These are phyloP conservation scores for Botryotinia globosa DNA, from an alignment of 2,329 filamentous ascomycete species.

Conservation along the genomic window DNA sequence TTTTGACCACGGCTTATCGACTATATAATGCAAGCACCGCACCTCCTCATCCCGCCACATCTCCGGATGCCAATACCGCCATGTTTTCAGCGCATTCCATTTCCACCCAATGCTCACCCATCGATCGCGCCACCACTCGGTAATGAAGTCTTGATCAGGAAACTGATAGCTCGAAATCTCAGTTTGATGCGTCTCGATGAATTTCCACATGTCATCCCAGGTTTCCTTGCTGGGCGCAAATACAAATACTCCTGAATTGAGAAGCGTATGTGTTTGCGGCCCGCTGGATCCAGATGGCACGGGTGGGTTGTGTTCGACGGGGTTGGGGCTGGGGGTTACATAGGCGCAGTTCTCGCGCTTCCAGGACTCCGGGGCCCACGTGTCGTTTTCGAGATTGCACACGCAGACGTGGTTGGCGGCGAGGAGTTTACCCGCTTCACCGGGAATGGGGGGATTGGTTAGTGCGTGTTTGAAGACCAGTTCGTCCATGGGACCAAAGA, in stretches of 20 bases:
- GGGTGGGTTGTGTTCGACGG: too few species aligned
- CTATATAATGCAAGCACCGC: neutral
- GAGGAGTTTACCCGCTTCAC: slow-evolving; percentile 40
- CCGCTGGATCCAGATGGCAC: neutral
- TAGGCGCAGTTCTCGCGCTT: slow-evolving; percentile 54
- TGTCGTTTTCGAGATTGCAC: slow-evolving; percentile 71
- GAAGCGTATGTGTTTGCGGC: slow-evolving; percentile 41
- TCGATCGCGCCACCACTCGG: slow-evolving; percentile 50
- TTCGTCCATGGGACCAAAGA: slow-evolving; percentile 81
- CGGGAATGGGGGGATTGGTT: slow-evolving; percentile 32
- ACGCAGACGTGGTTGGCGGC: slow-evolving; percentile 79
- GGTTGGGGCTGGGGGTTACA: slow-evolving; percentile 27
- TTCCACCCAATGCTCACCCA: slow-evolving; percentile 56
- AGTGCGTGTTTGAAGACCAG: slow-evolving; percentile 69
- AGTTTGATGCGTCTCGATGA: slow-evolving; percentile 7
- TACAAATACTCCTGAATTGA: slow-evolving; percentile 53
- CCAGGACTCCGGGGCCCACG: slow-evolving; percentile 66
- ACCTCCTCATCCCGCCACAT: slow-evolving; percentile 41
- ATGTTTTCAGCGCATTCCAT: slow-evolving; percentile 33
- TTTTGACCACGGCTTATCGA: neutral
- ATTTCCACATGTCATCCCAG: slow-evolving; percentile 40
- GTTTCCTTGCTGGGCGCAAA: slow-evolving; percentile 47
- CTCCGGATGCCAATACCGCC: slow-evolving; percentile 6
- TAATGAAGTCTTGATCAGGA: slow-evolving; percentile 56
- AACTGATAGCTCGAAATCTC: slow-evolving; percentile 45